Conservation (phyloP, 2,329 filamentous ascomycete species). For the Monosporascus sp. region DNA sequence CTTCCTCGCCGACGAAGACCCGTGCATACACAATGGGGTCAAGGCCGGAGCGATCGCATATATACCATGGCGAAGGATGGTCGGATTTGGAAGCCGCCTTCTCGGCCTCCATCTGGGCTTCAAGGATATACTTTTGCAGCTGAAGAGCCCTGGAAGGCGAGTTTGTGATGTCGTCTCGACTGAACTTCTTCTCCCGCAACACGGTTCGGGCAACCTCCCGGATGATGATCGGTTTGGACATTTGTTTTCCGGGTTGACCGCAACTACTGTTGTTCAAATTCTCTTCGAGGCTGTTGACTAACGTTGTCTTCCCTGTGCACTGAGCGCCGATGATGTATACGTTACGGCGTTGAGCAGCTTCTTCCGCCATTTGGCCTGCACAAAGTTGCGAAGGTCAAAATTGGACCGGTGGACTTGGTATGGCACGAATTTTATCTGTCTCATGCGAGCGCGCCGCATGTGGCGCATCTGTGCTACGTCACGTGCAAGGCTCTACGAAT, state of each 20-base stretch:
- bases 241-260: neutral
- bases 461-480: too few relatives aligned
- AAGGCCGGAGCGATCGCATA: conserved; percentile 38
- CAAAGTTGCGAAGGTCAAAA: conserved; percentile 6
- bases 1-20: conserved; percentile 23
- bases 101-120: conserved; percentile 30
- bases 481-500: too few relatives aligned
- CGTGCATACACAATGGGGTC: conserved; percentile 37
- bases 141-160: conserved; percentile 23
- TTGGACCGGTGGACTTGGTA: too few relatives aligned
- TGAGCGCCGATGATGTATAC: conserved; percentile 41
- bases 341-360: neutral
- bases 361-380: neutral
- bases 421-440: too few relatives aligned
- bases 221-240: conserved; percentile 21
- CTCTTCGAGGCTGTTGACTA: conserved; percentile 29
- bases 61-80: conserved; percentile 23
- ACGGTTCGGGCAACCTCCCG: conserved; percentile 34
- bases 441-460: too few relatives aligned
- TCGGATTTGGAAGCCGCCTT: conserved; percentile 5
- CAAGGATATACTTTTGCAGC: conserved; percentile 34
- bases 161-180: conserved; percentile 27
- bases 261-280: conserved; percentile 9
- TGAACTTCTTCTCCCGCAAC: conserved; percentile 27
- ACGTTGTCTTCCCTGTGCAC: conserved; percentile 40